These are phyloP conservation scores for Sordariomycetes sp. DNA, from an alignment of 2,329 filamentous ascomycete genomes.

Conservation along the genomic window DNA sequence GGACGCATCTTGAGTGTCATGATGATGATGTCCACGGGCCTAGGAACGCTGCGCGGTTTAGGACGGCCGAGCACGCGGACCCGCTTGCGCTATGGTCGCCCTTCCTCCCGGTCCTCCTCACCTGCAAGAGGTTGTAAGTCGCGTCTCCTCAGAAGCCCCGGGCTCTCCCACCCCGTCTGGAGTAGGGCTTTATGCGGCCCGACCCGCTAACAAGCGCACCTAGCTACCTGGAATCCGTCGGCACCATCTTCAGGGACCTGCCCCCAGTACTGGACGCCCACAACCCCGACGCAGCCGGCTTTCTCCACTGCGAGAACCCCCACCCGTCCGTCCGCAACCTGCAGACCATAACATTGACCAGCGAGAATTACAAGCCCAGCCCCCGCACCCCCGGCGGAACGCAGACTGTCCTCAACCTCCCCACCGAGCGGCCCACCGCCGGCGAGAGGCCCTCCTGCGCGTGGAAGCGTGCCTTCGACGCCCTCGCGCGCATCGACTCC, in stretches of 20 bases:
- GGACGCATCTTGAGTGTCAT: not conserved
- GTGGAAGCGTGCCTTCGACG: not conserved
- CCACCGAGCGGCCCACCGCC: not conserved
- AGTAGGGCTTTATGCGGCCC: not conserved
- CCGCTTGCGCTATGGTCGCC: not conserved
- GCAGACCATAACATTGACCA: not conserved
- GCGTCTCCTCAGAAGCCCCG: not conserved
- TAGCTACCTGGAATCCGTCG: conserved; percentile 1
- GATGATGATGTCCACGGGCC: not conserved
- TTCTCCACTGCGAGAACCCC: not conserved
- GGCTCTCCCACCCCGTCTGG: not conserved
- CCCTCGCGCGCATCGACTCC: not conserved
- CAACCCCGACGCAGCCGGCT: not conserved
- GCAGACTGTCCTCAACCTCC: not conserved
- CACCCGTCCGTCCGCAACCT: not conserved
- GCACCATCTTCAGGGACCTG: not conserved
- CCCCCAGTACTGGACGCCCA: not conserved
- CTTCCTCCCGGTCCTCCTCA: not conserved
- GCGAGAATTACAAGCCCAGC: not conserved
- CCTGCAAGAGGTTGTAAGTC: conserved; percentile 2
- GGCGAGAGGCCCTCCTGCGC: not conserved
- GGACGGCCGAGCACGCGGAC: not conserved
- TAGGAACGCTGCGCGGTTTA: not conserved
- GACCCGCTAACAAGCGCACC: not conserved
- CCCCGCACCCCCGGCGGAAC: not conserved